Evolutionary conservation across 306 rosid species (phyloP).

Genomic region (Pyrus pyrifolia): DNA sequence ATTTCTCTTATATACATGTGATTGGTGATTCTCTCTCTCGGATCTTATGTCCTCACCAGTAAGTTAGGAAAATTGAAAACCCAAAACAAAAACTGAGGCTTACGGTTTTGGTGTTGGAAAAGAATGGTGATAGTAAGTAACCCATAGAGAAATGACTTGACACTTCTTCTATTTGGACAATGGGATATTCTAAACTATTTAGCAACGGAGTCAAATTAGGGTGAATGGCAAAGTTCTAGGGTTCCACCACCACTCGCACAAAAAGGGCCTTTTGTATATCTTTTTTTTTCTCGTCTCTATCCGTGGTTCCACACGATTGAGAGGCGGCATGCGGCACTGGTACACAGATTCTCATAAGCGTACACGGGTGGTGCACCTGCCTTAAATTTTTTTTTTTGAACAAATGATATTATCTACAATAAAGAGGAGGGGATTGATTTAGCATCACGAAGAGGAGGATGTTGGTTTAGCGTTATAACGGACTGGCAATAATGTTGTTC

Average conservation of each 20-base stretch:
- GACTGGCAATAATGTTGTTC: no score
- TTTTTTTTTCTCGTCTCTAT: neutral
- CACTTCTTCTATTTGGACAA: no score
- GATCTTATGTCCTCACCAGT: neutral
- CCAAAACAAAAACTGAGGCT: neutral
- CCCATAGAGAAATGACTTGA: neutral
- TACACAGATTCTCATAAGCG: neutral
- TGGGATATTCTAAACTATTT: no score
- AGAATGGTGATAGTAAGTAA: neutral
- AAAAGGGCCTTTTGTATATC: no score
- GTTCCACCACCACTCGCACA: no score
- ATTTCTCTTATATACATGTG: neutral
- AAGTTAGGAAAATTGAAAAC: neutral
- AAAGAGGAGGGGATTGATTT: fast-evolving
- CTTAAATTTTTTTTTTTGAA: no score
- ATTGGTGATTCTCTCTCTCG: neutral
- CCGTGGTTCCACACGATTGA: neutral
- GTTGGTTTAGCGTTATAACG: no score
- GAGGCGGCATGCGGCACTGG: no score
- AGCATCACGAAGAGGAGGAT: fast-evolving
- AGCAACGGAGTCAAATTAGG: no score
- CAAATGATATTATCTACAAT: no score
- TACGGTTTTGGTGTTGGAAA: neutral
- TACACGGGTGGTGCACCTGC: no score
- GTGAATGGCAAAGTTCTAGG: neutral